A percentile compares a stretch with the other conserved stretches of the same genome.
phyloP scores from a whole-genome alignment of 1,284 basidiomycete species.

The Fereydounia khargensis region DNA sequence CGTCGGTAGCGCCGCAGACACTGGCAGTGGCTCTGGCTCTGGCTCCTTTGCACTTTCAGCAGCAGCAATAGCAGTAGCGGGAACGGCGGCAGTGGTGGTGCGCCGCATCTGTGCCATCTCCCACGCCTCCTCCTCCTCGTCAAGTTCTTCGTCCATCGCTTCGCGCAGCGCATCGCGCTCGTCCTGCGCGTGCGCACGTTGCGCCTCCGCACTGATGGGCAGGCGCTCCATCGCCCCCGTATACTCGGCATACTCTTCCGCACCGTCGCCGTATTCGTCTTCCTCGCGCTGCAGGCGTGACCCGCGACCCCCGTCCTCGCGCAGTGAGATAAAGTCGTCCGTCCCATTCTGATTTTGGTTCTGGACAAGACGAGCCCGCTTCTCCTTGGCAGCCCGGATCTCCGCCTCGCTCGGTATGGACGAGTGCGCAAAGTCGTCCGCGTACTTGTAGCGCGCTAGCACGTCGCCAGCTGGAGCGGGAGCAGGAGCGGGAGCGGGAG shows the following conservation, averaged over 20 bases:
- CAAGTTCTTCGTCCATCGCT: slow-evolving; percentile 66
- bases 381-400: slow-evolving; percentile 41
- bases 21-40: slow-evolving; percentile 11
- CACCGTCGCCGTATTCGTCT: slow-evolving; percentile 46
- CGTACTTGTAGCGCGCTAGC: slow-evolving; percentile 13
- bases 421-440: slow-evolving; percentile 14
- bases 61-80: slow-evolving; percentile 1
- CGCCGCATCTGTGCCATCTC: slow-evolving; percentile 40
- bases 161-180: slow-evolving; percentile 31
- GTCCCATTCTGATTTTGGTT: not conserved
- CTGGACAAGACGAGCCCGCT: slow-evolving; percentile 20
- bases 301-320: slow-evolving; percentile 5
- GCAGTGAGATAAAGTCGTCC: slow-evolving; percentile 34
- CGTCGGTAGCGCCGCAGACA: slow-evolving; percentile 34
- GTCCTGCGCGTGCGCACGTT: slow-evolving; percentile 15
- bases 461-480: not conserved
- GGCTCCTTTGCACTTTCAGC: slow-evolving; percentile 1
- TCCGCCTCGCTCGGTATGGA: slow-evolving; percentile 35
- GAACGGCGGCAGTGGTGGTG: slow-evolving; percentile 7
- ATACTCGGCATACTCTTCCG: slow-evolving; percentile 49
- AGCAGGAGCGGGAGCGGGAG: slow-evolving; percentile 5
- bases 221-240: slow-evolving; percentile 50
- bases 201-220: slow-evolving; percentile 33
- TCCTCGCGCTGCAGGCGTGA: slow-evolving; percentile 46
- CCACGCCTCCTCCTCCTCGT: slow-evolving; percentile 68